Percentiles rank a stretch among this genome's conserved stretches.
These are phyloP conservation scores for Yamadazyma triangularis DNA, from an alignment of 1,139 yeast genomes.

Conservation along the genomic window DNA sequence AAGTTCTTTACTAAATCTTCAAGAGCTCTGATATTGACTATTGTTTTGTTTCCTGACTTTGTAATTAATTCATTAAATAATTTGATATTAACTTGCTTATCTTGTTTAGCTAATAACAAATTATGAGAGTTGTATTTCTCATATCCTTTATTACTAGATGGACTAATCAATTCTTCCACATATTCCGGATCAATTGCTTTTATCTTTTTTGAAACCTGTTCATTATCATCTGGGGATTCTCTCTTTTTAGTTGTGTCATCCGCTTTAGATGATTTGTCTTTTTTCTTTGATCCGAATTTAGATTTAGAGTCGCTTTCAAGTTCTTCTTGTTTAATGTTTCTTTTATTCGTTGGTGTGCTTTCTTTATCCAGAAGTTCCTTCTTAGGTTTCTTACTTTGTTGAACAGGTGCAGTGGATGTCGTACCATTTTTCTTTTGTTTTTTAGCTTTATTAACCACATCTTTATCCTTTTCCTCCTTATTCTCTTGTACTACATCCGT, in stretches of 20 bases:
- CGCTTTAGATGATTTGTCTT: not conserved
- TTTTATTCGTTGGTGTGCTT: not conserved
- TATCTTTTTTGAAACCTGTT: not conserved
- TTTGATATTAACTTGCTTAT: conserved; percentile 1
- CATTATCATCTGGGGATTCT: not conserved
- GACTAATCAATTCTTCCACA: not conserved
- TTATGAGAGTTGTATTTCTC: not conserved
- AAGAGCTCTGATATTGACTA: not conserved
- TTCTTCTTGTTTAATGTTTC: not conserved
- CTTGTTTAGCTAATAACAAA: conserved; percentile 1
- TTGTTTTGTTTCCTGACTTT: too few species aligned
- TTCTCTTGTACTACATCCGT: not conserved
- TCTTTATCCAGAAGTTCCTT: not conserved
- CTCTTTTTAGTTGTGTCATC: conserved; percentile 3
- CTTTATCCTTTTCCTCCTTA: conserved; percentile 1
- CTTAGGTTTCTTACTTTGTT: not conserved
- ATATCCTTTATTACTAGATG: not conserved
- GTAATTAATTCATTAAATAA: not conserved
- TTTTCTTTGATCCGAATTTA: not conserved
- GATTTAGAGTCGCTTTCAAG: not conserved
- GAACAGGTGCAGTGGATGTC: not conserved
- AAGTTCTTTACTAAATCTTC: too few species aligned
- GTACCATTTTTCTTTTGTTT: too few species aligned
- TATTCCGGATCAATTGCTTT: not conserved
- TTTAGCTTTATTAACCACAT: not conserved